Base-by-base conservation (phyloP, 1,284 basidiomycete species). In the Rhodotorula sp. region DNA sequence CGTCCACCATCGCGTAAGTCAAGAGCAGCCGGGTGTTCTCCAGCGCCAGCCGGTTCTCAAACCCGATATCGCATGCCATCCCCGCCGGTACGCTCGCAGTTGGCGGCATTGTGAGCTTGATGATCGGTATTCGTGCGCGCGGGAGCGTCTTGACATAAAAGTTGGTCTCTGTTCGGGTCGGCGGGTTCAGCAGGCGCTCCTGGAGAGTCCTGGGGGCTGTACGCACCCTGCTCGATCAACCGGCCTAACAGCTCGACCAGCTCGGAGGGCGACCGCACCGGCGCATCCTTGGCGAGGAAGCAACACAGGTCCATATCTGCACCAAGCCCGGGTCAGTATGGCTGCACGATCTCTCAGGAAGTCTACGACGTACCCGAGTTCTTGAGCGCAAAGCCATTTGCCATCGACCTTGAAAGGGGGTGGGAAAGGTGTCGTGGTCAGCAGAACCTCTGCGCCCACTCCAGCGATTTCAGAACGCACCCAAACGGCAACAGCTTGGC, bases 301-400 rank as follows among this genome's bases (percentile, higher is more conserved):
- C 94, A 97, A 79, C 95, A 97, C 54, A 99, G 84, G 81, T 99
- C 95, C 95, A 99, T 98, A 81, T 98, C 95, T 94, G 78, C 57
- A 31, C 15, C 9, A 22, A 4, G 20, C 44, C 5, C n/a, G 16
- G 31, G 59, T 57, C 46, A 59, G 53, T 56, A 16, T 47, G 50
- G n/a, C 24, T 44, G n/a, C 18, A 24, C 53, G 47, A 66, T 13
- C 13, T 18, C 40, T 44, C 20, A 48, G 11, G 20, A n/a, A 8
- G 24, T 10, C 60, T 13, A 53, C 40, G 20, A 81, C 87, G 78
- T 74, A 91, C 93, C 94, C 71, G 92, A 97, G 82, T 97, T 95
- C 75, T 91, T 85, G 77, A 97, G 86, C 77, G 92, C 94, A 82
- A 93, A 95, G 78, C 89, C 93, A 80, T 92, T 97, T 59, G 89